Evolutionary conservation across 306 rosid genomes (phyloP).

Genomic region (Prinsepia uniflora): DNA sequence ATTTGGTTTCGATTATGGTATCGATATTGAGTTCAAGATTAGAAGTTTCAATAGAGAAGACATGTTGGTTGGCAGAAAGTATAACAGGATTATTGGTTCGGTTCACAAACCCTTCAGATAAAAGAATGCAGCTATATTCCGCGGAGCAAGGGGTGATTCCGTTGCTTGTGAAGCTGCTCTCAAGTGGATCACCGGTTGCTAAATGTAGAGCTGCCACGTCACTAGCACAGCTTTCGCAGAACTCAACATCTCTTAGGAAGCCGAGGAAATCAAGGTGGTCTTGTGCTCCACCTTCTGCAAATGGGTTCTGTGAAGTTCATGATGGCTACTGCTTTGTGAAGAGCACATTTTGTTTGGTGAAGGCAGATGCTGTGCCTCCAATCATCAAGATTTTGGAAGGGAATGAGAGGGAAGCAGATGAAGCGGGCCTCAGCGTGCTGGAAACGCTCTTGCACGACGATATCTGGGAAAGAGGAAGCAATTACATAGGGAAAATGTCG

Average conservation of each 20-base stretch:
- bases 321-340: constrained; percentile 58
- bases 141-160: constrained; percentile 79
- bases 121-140: constrained; percentile 60
- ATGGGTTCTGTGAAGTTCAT: constrained; percentile 69
- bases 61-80: constrained; percentile 40
- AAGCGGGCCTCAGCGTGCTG: constrained; percentile 59
- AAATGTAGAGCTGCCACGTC: constrained; percentile 72
- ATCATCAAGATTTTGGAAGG: constrained; percentile 62
- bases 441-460: constrained; percentile 75
- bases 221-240: constrained; percentile 75
- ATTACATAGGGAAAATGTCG: constrained; percentile 46
- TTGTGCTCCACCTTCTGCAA: constrained; percentile 54
- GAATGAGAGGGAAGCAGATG: constrained; percentile 60
- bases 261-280: constrained; percentile 54
- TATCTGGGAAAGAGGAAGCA: constrained; percentile 74
- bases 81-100: constrained; percentile 49
- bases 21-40: constrained; percentile 41
- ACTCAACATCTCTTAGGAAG: constrained; percentile 54
- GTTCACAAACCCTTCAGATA: constrained; percentile 71
- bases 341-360: constrained; percentile 73
- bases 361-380: constrained; percentile 63
- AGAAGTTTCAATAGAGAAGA: constrained; percentile 32
- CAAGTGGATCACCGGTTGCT: constrained; percentile 47
- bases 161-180: constrained; percentile 65
- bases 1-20: constrained; percentile 54